Conservation (phyloP, 495 filamentous ascomycete genomes). For the Penicillium steckii region DNA sequence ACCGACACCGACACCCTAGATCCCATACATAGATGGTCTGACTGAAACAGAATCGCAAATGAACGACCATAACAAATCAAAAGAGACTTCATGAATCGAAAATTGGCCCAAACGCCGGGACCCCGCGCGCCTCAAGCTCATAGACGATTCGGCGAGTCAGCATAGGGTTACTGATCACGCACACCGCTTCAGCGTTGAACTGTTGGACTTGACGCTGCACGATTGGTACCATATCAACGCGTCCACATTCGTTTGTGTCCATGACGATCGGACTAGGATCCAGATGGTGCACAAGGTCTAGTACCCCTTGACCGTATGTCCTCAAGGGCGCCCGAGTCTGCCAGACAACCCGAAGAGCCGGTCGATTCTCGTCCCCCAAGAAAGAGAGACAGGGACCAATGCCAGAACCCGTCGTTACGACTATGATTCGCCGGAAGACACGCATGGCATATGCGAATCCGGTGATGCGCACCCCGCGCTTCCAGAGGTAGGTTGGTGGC, state of each 20-base stretch:
- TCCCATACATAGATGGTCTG: neutral
- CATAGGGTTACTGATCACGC: constrained; percentile 73
- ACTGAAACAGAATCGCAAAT: constrained; percentile 3
- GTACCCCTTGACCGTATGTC: constrained; percentile 53
- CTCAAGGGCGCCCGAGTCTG: constrained; percentile 50
- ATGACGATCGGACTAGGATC: constrained; percentile 56
- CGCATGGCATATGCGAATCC: constrained; percentile 72
- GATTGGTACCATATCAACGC: constrained; percentile 55
- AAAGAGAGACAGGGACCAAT: constrained; percentile 64
- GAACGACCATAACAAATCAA: neutral
- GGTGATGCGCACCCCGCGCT: constrained; percentile 53
- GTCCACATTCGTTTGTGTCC: constrained; percentile 49
- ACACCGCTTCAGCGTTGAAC: constrained; percentile 66
- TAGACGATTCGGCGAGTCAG: constrained; percentile 72
- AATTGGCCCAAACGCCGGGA: constrained; percentile 75
- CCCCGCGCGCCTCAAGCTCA: constrained; percentile 65
- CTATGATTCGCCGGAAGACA: constrained; percentile 64
- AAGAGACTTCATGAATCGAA: constrained; percentile 64
- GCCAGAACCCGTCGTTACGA: constrained; percentile 82
- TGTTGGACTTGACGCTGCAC: constrained; percentile 57
- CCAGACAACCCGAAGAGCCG: constrained; percentile 59
- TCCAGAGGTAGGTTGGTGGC: constrained; percentile 51
- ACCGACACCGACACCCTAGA: neutral
- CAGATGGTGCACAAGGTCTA: constrained; percentile 48
- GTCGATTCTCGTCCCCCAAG: constrained; percentile 46